Evolutionary conservation across 495 filamentous ascomycete species (phyloP).

Genomic region (Talaromyces liani): DNA sequence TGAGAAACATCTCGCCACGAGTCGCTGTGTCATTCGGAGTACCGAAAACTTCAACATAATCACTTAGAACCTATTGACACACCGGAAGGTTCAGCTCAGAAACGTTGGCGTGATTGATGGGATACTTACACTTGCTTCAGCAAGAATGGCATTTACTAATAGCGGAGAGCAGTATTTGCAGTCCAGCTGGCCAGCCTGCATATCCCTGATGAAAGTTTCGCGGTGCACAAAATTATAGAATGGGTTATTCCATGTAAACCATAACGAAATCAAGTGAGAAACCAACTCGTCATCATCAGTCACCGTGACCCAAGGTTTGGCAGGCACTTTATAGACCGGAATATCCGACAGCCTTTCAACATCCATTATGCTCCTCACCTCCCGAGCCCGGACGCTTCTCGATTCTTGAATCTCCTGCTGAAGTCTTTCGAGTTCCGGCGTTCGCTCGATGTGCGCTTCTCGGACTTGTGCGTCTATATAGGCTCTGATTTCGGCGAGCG

Average conservation of each 20-base stretch:
- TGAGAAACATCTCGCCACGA: not conserved
- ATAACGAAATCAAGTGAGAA: conserved; percentile 36
- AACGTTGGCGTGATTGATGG: not conserved
- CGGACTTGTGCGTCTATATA: conserved; percentile 22
- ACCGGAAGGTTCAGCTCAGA: not conserved
- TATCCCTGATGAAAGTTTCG: conserved; percentile 32
- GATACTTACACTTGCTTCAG: conserved; percentile 22
- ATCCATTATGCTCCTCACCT: conserved; percentile 10
- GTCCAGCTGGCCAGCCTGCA: conserved; percentile 22
- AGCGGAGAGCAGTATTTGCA: conserved; percentile 34
- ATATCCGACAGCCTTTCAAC: conserved; percentile 14
- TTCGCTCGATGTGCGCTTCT: conserved; percentile 16
- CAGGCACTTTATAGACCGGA: conserved; percentile 23
- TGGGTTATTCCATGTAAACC: conserved; percentile 36
- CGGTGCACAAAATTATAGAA: conserved; percentile 33
- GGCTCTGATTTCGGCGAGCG: conserved; percentile 21
- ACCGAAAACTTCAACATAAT: not conserved
- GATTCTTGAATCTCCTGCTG: conserved; percentile 12
- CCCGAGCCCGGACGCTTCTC: conserved; percentile 7
- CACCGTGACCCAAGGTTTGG: conserved; percentile 37
- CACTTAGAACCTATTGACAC: not conserved
- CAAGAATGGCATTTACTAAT: conserved; percentile 38
- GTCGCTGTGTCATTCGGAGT: not conserved
- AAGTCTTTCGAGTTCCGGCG: conserved; percentile 19
- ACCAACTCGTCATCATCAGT: conserved; percentile 39